Conservation (phyloP, 225 moss, liverwort and hornwort species). For the Bryum argenteum region DNA sequence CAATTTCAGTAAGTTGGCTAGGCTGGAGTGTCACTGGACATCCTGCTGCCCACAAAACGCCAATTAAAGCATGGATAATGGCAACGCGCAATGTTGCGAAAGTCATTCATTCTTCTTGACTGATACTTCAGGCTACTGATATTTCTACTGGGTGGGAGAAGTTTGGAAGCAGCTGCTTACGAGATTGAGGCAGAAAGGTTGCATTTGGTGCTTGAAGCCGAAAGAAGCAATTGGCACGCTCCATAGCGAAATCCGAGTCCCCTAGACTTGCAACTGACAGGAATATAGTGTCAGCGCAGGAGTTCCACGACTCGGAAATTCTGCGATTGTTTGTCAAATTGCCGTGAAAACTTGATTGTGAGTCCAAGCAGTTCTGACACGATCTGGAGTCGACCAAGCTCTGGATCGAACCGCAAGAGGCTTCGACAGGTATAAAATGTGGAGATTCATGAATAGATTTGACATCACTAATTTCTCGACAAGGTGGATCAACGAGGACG, state of each 20-base stretch:
- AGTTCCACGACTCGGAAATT: constrained; percentile 33
- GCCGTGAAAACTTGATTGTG: constrained; percentile 37
- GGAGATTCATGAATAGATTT: constrained; percentile 19
- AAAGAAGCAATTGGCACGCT: constrained; percentile 46
- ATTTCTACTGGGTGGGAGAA: background rate
- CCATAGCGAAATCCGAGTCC: constrained; percentile 50
- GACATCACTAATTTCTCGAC: constrained; percentile 27
- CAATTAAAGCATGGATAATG: constrained; percentile 6
- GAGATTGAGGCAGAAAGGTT: constrained; percentile 36
- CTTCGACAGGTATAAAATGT: constrained; percentile 28
- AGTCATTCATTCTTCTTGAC: background rate
- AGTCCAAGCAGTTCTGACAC: constrained; percentile 42
- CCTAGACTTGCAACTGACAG: constrained; percentile 50
- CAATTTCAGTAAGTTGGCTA: constrained; percentile 36
- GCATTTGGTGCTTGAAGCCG: constrained; percentile 29
- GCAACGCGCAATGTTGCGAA: background rate
- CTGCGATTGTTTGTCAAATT: constrained; percentile 24
- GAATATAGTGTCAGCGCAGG: constrained; percentile 42
- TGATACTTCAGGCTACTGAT: background rate
- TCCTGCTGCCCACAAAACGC: constrained; percentile 31
- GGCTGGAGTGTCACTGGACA: constrained; percentile 48
- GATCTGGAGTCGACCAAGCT: constrained; percentile 19
- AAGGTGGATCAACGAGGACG: constrained; percentile 31
- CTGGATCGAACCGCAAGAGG: constrained; percentile 27
- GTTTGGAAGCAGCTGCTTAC: constrained; percentile 21